Evolutionary conservation across 345 rosid genomes (phyloP).

Genomic region (Draba incana): DNA sequence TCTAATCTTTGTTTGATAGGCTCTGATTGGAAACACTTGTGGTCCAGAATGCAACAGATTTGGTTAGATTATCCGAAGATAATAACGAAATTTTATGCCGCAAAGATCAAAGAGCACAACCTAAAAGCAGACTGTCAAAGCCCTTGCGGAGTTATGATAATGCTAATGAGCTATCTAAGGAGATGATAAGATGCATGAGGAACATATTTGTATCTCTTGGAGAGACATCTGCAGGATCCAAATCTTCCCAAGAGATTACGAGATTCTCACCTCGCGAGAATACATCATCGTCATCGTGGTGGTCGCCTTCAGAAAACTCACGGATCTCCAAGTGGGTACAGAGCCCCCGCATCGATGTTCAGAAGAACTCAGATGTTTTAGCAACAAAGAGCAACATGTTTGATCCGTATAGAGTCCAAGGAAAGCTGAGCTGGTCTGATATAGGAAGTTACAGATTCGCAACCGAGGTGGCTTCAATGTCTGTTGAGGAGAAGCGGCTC

Average conservation of each 20-base stretch:
- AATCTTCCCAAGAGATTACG: slow-evolving; percentile 42
- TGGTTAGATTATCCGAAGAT: slow-evolving; percentile 23
- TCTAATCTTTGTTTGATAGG: slow-evolving; percentile 7
- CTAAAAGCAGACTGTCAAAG: slow-evolving; percentile 32
- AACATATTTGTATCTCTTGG: slow-evolving; percentile 84
- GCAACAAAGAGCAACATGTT: slow-evolving; percentile 32
- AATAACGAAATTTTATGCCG: slow-evolving; percentile 1
- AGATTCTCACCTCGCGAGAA: slow-evolving; percentile 20
- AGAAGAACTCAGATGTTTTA: slow-evolving; percentile 40
- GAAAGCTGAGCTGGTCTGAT: slow-evolving; percentile 42
- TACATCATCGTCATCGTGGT: slow-evolving; percentile 41
- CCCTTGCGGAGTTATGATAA: slow-evolving; percentile 29
- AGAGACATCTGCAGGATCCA: slow-evolving; percentile 67
- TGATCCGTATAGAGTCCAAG: slow-evolving; percentile 41
- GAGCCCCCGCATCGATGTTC: slow-evolving; percentile 41
- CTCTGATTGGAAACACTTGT: slow-evolving; percentile 23
- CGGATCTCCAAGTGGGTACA: slow-evolving; percentile 44
- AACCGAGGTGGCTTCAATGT: slow-evolving; percentile 46
- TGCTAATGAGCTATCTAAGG: slow-evolving; percentile 55
- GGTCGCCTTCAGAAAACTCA: slow-evolving; percentile 45
- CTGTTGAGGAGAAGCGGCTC: slow-evolving; percentile 44
- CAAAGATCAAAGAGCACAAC: slow-evolving; percentile 33
- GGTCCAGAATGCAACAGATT: slow-evolving; percentile 36
- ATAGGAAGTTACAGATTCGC: slow-evolving; percentile 43
- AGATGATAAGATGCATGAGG: slow-evolving; percentile 94